phyloP scores from a whole-genome alignment of 257 asterid genomes.

The Phtheirospermum japonicum region DNA sequence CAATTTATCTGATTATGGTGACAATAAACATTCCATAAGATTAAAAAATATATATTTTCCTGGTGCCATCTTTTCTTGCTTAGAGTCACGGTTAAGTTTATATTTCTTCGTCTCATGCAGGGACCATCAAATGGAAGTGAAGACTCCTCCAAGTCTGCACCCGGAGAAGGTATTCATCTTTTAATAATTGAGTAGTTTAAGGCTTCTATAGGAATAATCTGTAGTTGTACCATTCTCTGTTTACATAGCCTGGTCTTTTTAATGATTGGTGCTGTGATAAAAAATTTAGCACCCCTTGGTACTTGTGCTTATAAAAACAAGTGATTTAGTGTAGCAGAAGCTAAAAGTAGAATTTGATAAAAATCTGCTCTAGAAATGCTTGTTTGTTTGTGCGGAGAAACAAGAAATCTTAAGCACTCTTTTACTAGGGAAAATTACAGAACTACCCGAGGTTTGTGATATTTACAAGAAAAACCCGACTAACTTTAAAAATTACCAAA shows the following conservation, averaged over 20 bases:
- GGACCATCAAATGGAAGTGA: constrained; percentile 66
- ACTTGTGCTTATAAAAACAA: not conserved
- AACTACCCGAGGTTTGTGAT: not conserved
- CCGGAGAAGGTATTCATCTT: constrained; percentile 56
- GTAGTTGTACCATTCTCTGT: constrained; percentile 1
- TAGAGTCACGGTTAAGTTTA: constrained; percentile 21
- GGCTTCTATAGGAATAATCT: constrained; percentile 3
- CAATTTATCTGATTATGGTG: constrained; percentile 14
- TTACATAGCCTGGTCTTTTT: constrained; percentile 18
- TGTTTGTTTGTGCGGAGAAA: too few species aligned
- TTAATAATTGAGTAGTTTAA: constrained; percentile 1
- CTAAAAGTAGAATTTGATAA: too few species aligned
- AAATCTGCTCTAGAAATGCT: too few species aligned
- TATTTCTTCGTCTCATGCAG: constrained; percentile 41
- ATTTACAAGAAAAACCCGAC: not conserved
- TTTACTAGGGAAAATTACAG: not conserved
- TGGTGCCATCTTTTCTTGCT: constrained; percentile 9
- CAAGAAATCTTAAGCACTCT: not conserved
- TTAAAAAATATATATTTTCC: constrained; percentile 1
- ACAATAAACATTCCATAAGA: constrained; percentile 7
- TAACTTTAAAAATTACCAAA: not conserved
- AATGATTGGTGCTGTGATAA: constrained; percentile 11
- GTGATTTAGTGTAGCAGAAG: too few species aligned
- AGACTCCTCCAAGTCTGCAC: constrained; percentile 51
- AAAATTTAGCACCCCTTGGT: constrained; percentile 14